A percentile compares a stretch with the other conserved stretches of the same genome.
phyloP scores from a whole-genome alignment of 495 filamentous ascomycete species.

The Corynascus novoguineensis region DNA sequence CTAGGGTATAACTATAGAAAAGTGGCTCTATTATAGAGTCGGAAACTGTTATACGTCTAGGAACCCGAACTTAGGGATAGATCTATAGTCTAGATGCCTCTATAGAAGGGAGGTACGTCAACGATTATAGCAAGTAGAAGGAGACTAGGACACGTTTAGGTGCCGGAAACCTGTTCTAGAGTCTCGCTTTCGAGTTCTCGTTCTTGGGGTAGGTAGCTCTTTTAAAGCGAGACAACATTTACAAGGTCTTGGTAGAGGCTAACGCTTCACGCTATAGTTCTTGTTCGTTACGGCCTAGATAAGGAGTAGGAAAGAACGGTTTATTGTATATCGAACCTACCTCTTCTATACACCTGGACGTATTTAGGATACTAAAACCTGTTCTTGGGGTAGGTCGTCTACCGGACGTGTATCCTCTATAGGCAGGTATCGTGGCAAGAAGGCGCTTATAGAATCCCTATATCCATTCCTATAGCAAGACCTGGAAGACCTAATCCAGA shows the following conservation, averaged over 20 bases:
- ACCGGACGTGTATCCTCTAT: too few relatives aligned
- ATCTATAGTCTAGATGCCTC: background rate
- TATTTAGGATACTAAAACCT: too few relatives aligned
- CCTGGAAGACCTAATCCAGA: too few relatives aligned
- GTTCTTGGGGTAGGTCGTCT: too few relatives aligned
- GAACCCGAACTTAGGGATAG: background rate
- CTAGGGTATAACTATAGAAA: background rate
- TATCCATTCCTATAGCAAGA: too few relatives aligned
- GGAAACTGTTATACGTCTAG: background rate
- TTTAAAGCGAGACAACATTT: background rate
- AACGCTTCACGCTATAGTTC: background rate
- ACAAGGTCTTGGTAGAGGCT: background rate
- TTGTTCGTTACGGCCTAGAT: too few relatives aligned
- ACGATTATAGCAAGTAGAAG: background rate
- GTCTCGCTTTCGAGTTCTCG: slow-evolving; percentile 1
- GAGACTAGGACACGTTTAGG: background rate
- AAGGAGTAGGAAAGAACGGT: too few relatives aligned
- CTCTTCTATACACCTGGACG: too few relatives aligned
- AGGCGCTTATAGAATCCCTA: too few relatives aligned
- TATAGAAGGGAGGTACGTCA: slow-evolving; percentile 1
- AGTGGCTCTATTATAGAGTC: background rate
- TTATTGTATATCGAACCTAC: too few relatives aligned
- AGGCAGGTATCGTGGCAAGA: too few relatives aligned
- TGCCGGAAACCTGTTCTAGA: background rate
- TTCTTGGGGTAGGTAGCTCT: background rate